Base-by-base conservation (phyloP, 805 yeast species). In the Komagataella kurtzmanii region DNA sequence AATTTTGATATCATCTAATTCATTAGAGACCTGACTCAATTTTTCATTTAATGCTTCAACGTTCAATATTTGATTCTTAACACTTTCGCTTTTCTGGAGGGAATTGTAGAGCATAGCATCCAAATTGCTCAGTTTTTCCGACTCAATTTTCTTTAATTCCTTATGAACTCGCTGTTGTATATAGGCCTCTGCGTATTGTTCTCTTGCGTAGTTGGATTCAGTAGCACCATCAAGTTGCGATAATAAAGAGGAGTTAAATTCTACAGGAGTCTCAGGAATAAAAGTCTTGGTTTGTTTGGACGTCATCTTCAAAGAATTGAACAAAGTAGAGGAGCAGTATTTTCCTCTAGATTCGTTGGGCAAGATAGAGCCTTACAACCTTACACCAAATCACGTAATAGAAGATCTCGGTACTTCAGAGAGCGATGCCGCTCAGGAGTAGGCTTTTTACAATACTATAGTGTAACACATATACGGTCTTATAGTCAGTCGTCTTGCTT, bases 161-260 rank as follows among this genome's bases (percentile, higher is more conserved):
- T 74, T 73, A 48, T 77, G 67, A 44, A 85, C 85, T 61, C 83
- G 73, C 52, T 80, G 79, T 62, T 85, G 83, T 52, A 86, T 73
- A 56, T 76, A 80, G 59, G 76, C 77, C 51, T 82, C 85, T 18
- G 83, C 77, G 60, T 77, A 74, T 62, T 85, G 89, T 46, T 81
- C 75, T 61, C 90, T 79, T 6, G 88, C 75, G 62, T 76, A 85
- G 62, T 84, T 85, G 1, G 86, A 76, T 69, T 84, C 89, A 21
- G 72, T 71, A 3, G 83, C 74, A 49, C 68, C 69, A 56, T 83
- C 86, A 58, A 85, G 73, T 60, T 80, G 83, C 5, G 80, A 71
- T 54, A 85, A 70, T 49, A 85, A 74, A 14, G 83, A 75, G 3
- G 83, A 77, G 51, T 83, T 77, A 63, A 83, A 80, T 55, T 83